phyloP scores from a whole-genome alignment of 306 rosid species.

The Carpinus fangiana region DNA sequence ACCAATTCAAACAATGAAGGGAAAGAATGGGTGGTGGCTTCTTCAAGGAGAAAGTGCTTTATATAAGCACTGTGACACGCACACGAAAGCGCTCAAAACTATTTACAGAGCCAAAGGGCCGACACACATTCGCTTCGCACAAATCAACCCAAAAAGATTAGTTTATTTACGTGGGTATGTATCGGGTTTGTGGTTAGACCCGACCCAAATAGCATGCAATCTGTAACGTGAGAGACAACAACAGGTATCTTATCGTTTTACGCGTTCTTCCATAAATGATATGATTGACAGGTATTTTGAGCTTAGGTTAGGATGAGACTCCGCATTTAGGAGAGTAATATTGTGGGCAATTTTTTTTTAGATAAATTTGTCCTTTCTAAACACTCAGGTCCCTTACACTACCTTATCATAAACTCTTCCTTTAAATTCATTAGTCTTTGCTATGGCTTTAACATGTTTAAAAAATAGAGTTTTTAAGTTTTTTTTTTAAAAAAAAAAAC shows the following conservation, averaged over 20 bases:
- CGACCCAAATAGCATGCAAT: neutral
- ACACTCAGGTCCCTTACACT: no score
- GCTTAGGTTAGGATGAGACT: no score
- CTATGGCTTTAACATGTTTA: no score
- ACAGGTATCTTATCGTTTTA: neutral
- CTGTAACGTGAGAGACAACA: neutral
- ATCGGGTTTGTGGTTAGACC: neutral
- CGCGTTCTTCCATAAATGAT: neutral
- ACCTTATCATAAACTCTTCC: no score
- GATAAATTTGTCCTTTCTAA: no score
- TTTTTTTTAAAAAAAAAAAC: no score
- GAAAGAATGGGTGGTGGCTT: neutral
- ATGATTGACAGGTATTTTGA: neutral
- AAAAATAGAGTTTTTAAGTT: no score
- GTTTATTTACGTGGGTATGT: neutral
- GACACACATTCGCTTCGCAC: constrained; percentile 43
- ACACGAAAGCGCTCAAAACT: neutral
- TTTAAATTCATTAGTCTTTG: no score
- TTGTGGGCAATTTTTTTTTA: no score
- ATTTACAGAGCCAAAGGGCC: constrained; percentile 41
- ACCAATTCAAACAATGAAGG: neutral
- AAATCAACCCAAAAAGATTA: neutral
- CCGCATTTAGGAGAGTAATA: no score
- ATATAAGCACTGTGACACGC: neutral
- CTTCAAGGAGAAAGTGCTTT: neutral